Base-by-base conservation (phyloP, 768 basidiomycete species). In the Hemileccinum impolitum region DNA sequence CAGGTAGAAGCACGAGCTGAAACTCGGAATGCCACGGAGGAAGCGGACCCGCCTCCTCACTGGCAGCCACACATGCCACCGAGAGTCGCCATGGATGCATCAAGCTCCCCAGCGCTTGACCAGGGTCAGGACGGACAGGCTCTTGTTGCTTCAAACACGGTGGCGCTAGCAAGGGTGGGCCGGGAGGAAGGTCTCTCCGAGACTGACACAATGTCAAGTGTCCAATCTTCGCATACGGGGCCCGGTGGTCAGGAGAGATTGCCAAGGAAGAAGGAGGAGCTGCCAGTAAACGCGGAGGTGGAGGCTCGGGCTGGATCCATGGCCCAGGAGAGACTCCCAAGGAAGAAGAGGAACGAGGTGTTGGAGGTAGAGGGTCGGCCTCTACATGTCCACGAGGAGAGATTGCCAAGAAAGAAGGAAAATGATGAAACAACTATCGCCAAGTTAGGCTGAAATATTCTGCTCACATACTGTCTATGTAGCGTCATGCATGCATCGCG, bases 381-480 rank as follows among this genome's bases (percentile, higher is more conserved):
- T 15, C 13, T n/a, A 11, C 6, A 12, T 10, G 15, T 12, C 12
- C 18, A 17, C 12, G 39, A 31, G 19, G 50, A 51, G 28, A 51
- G 23, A 32, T 12, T 51, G 13, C 50, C 50, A 6, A 42, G 50
- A 26, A 47, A 39, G 39, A 51, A 30, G 35, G 9, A 28, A 28
- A 9, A 28, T n/a, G n/a, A n/a, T n/a, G n/a, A n/a, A n/a, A n/a
- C n/a, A n/a, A n/a, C n/a, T n/a, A n/a, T n/a, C n/a, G n/a, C n/a
- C n/a, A n/a, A n/a, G n/a, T n/a, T n/a, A n/a, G n/a, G n/a, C n/a
- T n/a, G n/a, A n/a, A n/a, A n/a, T n/a, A n/a, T n/a, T n/a, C n/a
- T n/a, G n/a, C n/a, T n/a, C n/a, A n/a, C n/a, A n/a, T n/a, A n/a
- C n/a, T n/a, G n/a, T n/a, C n/a, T n/a, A n/a, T n/a, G n/a, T n/a